Base-by-base conservation (phyloP, 2,329 filamentous ascomycete genomes). In the Aureobasidium sp. region DNA sequence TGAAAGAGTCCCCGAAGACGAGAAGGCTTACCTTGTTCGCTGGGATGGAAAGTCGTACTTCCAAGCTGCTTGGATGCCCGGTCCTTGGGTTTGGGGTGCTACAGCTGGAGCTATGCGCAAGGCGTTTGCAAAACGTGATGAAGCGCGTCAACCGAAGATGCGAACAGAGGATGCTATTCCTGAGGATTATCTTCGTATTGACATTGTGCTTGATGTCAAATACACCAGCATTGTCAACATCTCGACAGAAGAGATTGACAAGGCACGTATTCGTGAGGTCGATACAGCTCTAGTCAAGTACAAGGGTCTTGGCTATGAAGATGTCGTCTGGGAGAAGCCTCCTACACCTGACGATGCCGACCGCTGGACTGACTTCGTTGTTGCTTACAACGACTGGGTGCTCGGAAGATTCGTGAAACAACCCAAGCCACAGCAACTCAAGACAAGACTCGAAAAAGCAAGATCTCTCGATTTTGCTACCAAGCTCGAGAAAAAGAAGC, bases 1-100 rank as follows among this genome's bases (percentile, higher is more conserved):
- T 52, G 76, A 84, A 31, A 76, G 83, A 59, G 76, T 90, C n/a
- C 74, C 76, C 12, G 88, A 94, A 69, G 88, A 91, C 61, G 80
- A 89, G n/a, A 92, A 92, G 66, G 91, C 97, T 67, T 99, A 97
- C 70, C 82, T 99, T 2, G 77, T 99, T 68, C 96, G 94, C 71
- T 97, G 92, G 90, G 85, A 88, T 48, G 79, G 80, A 0, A 81
- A 84, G 62, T 96, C 93, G 0, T 95, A 97, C 70, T 88, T 87
- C 65, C 87, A 90, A 66, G 90, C 89, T 59, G 81, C 80, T 7
- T 99, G 95, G 94, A 89, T 91, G 81, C 85, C 91, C 11, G 94
- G 93, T 14, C 82, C 88, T 17, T 99, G 94, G 94, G 82, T 96
- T 0, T 93, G 84, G 79, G 91, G 91, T 6, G 80, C 88, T 11